phyloP scores from a whole-genome alignment of 805 yeast species.

The Candida easanensis region DNA sequence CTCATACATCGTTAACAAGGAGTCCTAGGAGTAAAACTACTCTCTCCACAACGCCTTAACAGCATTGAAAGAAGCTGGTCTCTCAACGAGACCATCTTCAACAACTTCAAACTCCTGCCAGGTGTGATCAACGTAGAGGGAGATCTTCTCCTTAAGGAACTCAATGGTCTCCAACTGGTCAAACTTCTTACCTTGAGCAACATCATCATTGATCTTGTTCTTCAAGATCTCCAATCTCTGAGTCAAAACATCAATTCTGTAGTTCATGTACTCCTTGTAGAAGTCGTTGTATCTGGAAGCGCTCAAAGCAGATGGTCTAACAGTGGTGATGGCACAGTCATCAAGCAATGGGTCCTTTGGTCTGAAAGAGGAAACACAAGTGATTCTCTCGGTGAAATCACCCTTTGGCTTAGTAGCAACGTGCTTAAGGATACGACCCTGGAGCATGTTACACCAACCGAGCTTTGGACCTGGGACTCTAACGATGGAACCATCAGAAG shows the following conservation, averaged over 20 bases:
- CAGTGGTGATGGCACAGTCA: slow-evolving; percentile 41
- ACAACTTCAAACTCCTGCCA: slow-evolving; percentile 37
- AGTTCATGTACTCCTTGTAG: slow-evolving; percentile 39
- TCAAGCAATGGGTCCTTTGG: slow-evolving; percentile 37
- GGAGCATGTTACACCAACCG: slow-evolving; percentile 50
- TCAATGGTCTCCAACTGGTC: slow-evolving; percentile 36
- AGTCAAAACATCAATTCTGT: slow-evolving; percentile 34
- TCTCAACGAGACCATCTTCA: slow-evolving; percentile 28
- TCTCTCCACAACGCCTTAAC: slow-evolving; percentile 19
- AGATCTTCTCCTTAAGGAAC: slow-evolving; percentile 27
- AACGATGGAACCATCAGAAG: slow-evolving; percentile 23
- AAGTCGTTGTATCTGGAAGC: slow-evolving; percentile 37
- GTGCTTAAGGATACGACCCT: slow-evolving; percentile 45
- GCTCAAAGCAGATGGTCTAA: slow-evolving; percentile 37
- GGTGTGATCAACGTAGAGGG: slow-evolving; percentile 30
- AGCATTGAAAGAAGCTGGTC: slow-evolving; percentile 24
- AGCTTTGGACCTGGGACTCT: slow-evolving; percentile 38
- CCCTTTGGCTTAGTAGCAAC: slow-evolving; percentile 45
- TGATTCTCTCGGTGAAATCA: slow-evolving; percentile 37
- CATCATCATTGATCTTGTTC: slow-evolving; percentile 23
- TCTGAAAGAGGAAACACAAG: slow-evolving; percentile 41
- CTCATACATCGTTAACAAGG: slow-evolving; percentile 1
- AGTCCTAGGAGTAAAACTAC: neutral
- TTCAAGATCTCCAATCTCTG: slow-evolving; percentile 32
- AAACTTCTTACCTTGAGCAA: slow-evolving; percentile 30